These are phyloP conservation scores for Calonectria pseudoturangicola DNA, from an alignment of 2,329 filamentous ascomycete species.

Conservation along the genomic window DNA sequence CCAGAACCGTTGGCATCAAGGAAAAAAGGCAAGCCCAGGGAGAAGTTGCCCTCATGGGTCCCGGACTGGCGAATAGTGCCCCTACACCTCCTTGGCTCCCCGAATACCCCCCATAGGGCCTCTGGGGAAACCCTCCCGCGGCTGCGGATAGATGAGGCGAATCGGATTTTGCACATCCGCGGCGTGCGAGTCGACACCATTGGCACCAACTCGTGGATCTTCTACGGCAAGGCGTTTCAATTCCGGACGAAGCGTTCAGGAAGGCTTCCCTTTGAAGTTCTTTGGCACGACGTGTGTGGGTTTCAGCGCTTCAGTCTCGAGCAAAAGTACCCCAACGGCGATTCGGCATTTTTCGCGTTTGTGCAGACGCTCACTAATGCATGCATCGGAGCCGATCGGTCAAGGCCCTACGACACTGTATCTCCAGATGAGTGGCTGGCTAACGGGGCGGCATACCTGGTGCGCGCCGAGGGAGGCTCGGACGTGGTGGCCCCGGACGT, in stretches of 20 bases:
- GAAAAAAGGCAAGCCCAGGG: constrained; percentile 31
- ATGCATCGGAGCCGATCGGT: constrained; percentile 55
- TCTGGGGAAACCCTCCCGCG: constrained; percentile 52
- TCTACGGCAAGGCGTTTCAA: constrained; percentile 58
- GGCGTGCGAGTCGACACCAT: constrained; percentile 56
- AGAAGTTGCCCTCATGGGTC: constrained; percentile 59
- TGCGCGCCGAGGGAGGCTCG: constrained; percentile 43
- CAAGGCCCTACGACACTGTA: constrained; percentile 52
- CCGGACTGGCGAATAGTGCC: constrained; percentile 61
- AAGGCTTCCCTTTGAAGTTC: constrained; percentile 53
- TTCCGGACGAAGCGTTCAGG: constrained; percentile 42
- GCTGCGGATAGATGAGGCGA: constrained; percentile 53
- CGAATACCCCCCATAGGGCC: constrained; percentile 57
- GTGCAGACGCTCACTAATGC: constrained; percentile 60
- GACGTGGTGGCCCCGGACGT: constrained; percentile 49
- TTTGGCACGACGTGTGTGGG: constrained; percentile 57
- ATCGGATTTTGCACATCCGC: constrained; percentile 51
- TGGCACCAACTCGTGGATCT: constrained; percentile 52
- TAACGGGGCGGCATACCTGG: constrained; percentile 58
- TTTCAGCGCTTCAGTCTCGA: constrained; percentile 51
- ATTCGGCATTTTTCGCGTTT: constrained; percentile 58
- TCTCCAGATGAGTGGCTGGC: constrained; percentile 55
- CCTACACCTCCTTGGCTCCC: constrained; percentile 58
- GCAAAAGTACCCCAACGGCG: constrained; percentile 51
- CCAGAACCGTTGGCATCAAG: constrained; percentile 40